A percentile compares a stretch with the other conserved stretches of the same genome.
Evolutionary conservation across 164 flowering plant genomes (phyloP).

Genomic region (Annona cherimola): DNA sequence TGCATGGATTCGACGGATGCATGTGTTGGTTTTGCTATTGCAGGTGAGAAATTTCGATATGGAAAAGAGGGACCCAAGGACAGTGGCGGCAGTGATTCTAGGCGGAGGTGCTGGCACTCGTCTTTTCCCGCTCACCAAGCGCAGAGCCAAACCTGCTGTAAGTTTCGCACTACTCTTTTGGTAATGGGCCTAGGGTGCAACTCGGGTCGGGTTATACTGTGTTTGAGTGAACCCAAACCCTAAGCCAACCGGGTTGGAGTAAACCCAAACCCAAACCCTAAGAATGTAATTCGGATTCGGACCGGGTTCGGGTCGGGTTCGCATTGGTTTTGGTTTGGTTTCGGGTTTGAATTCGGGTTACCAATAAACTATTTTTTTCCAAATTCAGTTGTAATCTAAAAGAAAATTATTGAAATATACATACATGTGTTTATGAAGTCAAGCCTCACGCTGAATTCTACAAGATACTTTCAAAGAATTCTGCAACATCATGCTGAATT

Average conservation of each 20-base stretch:
- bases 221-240: neutral
- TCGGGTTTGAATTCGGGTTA: no score
- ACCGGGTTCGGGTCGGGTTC: no score
- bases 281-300: no score
- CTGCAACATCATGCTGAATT: no score
- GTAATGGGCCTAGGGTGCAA: neutral
- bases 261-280: no score
- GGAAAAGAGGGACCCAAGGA: constrained; percentile 60
- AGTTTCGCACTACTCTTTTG: constrained; percentile 5
- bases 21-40: constrained; percentile 3
- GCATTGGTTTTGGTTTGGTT: no score
- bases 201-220: neutral
- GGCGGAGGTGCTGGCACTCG: constrained; percentile 99
- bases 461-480: no score
- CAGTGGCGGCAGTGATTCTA: constrained; percentile 73
- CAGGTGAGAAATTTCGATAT: constrained; percentile 58
- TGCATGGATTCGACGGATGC: neutral
- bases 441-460: no score
- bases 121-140: constrained; percentile 90
- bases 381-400: no score
- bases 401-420: no score
- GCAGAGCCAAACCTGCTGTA: constrained; percentile 94
- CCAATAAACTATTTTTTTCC: no score
- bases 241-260: neutral
- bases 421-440: no score